phyloP scores from a whole-genome alignment of 805 yeast species.

The Saccharomycopsis sp. region DNA sequence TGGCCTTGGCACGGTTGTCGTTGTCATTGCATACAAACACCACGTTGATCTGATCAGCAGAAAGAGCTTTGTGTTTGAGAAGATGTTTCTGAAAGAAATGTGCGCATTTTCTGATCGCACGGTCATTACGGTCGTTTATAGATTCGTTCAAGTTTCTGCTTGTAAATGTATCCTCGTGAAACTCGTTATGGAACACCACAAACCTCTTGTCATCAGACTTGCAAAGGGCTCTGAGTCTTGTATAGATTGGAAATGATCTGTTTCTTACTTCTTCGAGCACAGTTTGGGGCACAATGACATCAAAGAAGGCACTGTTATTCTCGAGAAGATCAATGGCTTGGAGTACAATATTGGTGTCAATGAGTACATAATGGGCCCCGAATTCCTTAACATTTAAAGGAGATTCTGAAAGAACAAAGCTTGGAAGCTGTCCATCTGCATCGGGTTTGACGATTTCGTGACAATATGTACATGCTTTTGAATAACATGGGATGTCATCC shows the following conservation, averaged over 20 bases:
- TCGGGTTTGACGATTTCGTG: slow-evolving; percentile 47
- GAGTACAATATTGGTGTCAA: slow-evolving; percentile 84
- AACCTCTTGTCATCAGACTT: slow-evolving; percentile 73
- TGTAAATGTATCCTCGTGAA: slow-evolving; percentile 62
- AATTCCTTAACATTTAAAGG: slow-evolving; percentile 48
- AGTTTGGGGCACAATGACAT: slow-evolving; percentile 91
- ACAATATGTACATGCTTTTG: slow-evolving; percentile 63
- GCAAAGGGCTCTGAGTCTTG: slow-evolving; percentile 70
- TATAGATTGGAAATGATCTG: slow-evolving; percentile 80
- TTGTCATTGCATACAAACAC: slow-evolving; percentile 74
- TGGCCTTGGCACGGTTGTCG: slow-evolving; percentile 54
- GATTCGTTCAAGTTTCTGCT: slow-evolving; percentile 59
- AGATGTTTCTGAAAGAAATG: slow-evolving; percentile 71
- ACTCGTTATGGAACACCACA: slow-evolving; percentile 90
- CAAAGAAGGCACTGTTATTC: slow-evolving; percentile 66
- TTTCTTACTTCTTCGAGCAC: slow-evolving; percentile 91
- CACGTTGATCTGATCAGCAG: slow-evolving; percentile 36
- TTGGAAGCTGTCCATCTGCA: slow-evolving; percentile 60
- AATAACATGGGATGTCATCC: slow-evolving; percentile 87
- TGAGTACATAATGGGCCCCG: slow-evolving; percentile 72
- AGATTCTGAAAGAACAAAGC: slow-evolving; percentile 53
- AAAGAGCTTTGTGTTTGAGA: slow-evolving; percentile 25
- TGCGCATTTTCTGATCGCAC: slow-evolving; percentile 76
- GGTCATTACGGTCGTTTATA: slow-evolving; percentile 84
- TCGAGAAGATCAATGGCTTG: slow-evolving; percentile 89